Evolutionary conservation across 768 basidiomycete species (phyloP), one percentile per base, ranked within the genome.

Genomic region (Hortiboletus flavorubellus): DNA sequence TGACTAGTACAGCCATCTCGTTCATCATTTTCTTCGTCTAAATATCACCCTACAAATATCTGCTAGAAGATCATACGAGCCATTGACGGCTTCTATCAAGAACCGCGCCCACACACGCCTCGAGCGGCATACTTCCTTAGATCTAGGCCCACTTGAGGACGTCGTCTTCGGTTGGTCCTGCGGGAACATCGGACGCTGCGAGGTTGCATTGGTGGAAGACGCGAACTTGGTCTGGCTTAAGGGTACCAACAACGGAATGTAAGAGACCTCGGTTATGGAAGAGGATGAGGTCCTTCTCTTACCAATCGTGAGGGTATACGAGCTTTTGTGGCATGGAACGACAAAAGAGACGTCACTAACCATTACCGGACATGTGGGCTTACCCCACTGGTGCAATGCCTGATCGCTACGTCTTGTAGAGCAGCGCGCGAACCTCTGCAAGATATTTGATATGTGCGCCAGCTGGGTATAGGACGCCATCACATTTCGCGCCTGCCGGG

Each of bases 231-330:
- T 74, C 69, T 15, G 69, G 64, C 48, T 59, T 68, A 61, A 84
- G 82, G n/a, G 86, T 82, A 26, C 87, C 87, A 14, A 87, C 85
- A 59, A 87, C 85, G 7, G 78, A 74, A 61, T 88, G 86, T 42
- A 86, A 66, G 18, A 85, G 69, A 15, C 87, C 87, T 23, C 86
- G 78, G 68, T 88, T 88, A 64, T 89, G 86, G 76, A 88, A 88
- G 31, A 88, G 58, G 8, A 85, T 81, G 33, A 88, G 74, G 60
- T 86, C 85, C 18, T 74, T 73, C 57, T 82, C 82, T 37, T 75
- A 69, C 92, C 93, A 94, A 63, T 93, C 89, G 62, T 94, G 91
- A 0, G 91, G 85, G 69, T 95, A 95, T 31, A 95, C 84, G 30
- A 91, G 77, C 82, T 37, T 35, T 57, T 26, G 23, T 15, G 21